Conservation (phyloP, 371 early-diverging fungal species). For the Mortierella sp. region DNA sequence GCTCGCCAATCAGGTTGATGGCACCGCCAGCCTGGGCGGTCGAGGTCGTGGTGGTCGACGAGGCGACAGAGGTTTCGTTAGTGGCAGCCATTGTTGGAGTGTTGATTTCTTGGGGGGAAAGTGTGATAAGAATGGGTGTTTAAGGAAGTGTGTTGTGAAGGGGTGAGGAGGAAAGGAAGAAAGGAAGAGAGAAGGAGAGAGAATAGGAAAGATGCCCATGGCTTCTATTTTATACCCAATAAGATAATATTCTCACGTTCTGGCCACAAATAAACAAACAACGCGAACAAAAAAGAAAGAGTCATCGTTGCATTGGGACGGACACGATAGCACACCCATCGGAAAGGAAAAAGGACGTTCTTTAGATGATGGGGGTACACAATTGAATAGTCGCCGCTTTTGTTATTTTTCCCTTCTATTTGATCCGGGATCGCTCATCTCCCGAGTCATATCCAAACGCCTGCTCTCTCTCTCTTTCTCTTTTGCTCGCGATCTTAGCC, state of each 20-base stretch:
- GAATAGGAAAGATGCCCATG: background rate
- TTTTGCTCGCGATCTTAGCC: too few species aligned
- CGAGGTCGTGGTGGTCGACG: conserved; percentile 22
- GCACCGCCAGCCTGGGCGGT: conserved; percentile 40
- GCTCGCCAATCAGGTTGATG: conserved; percentile 52
- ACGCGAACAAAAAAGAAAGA: background rate
- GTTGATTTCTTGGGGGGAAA: background rate
- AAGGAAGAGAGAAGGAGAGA: background rate
- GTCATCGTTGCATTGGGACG: background rate
- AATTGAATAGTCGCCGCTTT: background rate
- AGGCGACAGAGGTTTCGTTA: conserved; percentile 24
- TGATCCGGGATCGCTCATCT: conserved; percentile 13
- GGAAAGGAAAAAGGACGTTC: background rate
- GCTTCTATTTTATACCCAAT: background rate
- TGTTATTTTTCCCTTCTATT: background rate
- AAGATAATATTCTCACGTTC: conserved; percentile 6
- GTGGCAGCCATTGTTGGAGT: conserved; percentile 12
- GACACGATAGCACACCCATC: conserved; percentile 1
- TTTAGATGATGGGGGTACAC: background rate
- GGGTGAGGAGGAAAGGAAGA: too few species aligned
- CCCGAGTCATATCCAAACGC: background rate
- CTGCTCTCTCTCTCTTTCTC: background rate
- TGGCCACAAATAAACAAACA: background rate
- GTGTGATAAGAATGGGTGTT: background rate
- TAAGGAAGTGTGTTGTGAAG: background rate